Evolutionary conservation across 345 rosid species (phyloP), one percentile per base, ranked within the genome.

Genomic region (Euphorbia tirucalli): DNA sequence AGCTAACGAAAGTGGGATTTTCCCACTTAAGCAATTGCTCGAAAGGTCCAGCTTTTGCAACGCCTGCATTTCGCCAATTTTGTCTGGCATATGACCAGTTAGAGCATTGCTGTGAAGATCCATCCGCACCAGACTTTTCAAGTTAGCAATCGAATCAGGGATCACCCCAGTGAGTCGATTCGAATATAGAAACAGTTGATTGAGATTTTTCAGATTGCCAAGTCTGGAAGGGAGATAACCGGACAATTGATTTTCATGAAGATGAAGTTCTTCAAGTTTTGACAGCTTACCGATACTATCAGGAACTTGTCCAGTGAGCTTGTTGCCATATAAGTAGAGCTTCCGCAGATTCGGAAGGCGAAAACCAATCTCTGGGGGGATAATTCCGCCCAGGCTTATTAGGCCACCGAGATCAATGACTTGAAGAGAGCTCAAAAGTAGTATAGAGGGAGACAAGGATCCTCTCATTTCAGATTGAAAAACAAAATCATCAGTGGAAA

Each of bases 401-500:
- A 87, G 84, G 61, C 84, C 86, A 39, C 91, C 89, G 30, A 87
- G 87, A 78, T 87, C 85, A 37, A 87, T 76, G 30, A 87, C 85
- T 66, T 82, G 41, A 28, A 87, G 86, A 25, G 74, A 84, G 58
- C 76, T 73, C 67, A 84, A 72, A 56, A 75, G 66, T 49, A 80
- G 69, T 71, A 85, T 46, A 11, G 85, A 84, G 43, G 87, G 82
- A 56, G 87, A 84, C 55, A 87, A 61, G 70, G 4, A 28, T 6
- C 91, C 91, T 68, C 54, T 74, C 83, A 87, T 84, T 76, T 73
- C 77, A 3, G 89, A 80, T 28, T 82, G 88, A 71, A 79, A 81
- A 22, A 74, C 21, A 7, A 49, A 75, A 59, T 75, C 87, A 0
- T 66, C 71, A 0, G 77, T 54, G 19, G 91, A 75, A 68, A 85